Percentiles rank a stretch among this genome's conserved stretches.
These are phyloP conservation scores for Pyrenula aspistea DNA, from an alignment of 495 filamentous ascomycete species.

Conservation along the genomic window DNA sequence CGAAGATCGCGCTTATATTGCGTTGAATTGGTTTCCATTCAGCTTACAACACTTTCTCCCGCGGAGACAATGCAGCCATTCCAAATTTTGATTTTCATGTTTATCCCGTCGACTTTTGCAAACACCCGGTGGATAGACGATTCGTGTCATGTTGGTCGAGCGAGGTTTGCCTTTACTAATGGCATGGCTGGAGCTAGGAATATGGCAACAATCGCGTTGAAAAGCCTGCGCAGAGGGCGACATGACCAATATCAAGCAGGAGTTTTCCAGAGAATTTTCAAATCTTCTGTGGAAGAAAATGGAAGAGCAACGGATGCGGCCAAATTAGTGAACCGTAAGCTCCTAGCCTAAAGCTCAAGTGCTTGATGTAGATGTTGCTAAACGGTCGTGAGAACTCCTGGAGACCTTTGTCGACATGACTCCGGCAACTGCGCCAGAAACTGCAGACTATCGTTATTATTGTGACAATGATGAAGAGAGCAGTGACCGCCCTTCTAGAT, in stretches of 20 bases:
- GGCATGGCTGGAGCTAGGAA: background rate
- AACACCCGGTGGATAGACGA: background rate
- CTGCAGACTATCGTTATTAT: background rate
- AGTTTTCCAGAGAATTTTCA: background rate
- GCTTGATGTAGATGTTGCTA: background rate
- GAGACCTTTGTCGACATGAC: background rate
- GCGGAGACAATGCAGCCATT: background rate
- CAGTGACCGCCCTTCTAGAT: background rate
- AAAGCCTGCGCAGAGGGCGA: background rate
- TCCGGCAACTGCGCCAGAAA: background rate
- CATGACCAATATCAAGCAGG: background rate
- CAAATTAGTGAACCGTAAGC: background rate
- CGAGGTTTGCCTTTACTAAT: background rate
- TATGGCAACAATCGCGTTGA: background rate
- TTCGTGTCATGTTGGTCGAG: background rate
- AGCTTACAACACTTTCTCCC: background rate
- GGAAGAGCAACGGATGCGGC: background rate
- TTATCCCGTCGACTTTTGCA: background rate
- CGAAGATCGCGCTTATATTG: background rate
- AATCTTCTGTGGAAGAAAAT: background rate
- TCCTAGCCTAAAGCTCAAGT: background rate
- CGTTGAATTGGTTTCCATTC: background rate
- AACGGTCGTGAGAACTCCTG: background rate
- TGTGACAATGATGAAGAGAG: background rate
- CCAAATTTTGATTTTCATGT: background rate